Base-by-base conservation (phyloP, 768 basidiomycete genomes). In the Tricholoma bakamatsutake region DNA sequence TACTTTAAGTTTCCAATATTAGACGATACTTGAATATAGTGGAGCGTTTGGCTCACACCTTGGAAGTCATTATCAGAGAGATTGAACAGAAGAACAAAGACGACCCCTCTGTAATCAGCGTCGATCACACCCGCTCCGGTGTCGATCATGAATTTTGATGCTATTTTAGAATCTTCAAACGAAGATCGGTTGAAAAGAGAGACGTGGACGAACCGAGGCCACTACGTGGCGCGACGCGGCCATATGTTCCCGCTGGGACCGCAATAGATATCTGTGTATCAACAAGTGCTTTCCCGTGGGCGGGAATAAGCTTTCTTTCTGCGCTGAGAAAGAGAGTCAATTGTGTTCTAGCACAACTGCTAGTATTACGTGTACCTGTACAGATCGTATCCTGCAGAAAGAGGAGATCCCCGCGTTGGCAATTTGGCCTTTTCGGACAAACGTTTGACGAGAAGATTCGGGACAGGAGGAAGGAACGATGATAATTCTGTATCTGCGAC, bases 61-160 rank as follows among this genome's bases (percentile, higher is more conserved):
- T 88, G 74, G 66, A 98, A 99, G 64, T 98, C 93, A 56, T 82
- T 76, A 69, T 97, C 92, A 0, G 88, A 88, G 54, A 86, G 81
- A 68, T 99, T 98, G 82, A 93, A 98, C 43, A 99, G 77, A 28
- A 99, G 77, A 34, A 98, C 91, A 65, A 88, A 93, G 46, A 99
- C 82, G 11, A 84, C 76, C 18, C 97, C 97, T 52, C 97, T 80
- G 71, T 99, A 98, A 69, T 99, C 97, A 6, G 93, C 91, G 60
- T 99, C 97, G 50, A 99, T 82, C 6, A 99, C 97, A 18, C 96
- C 97, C 10, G 97, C 97, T 1, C 97, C 97, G 0, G 96, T 98
- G 66, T 95, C 91, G 56, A 98, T 98, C 85, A 93, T 93, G 69
- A 92, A 94, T 67, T 99, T 99, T 13, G 90, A 90, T 17, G 97